These are phyloP conservation scores for Sporisorium sorghi DNA, from an alignment of 1,284 basidiomycete species.

Conservation along the genomic window DNA sequence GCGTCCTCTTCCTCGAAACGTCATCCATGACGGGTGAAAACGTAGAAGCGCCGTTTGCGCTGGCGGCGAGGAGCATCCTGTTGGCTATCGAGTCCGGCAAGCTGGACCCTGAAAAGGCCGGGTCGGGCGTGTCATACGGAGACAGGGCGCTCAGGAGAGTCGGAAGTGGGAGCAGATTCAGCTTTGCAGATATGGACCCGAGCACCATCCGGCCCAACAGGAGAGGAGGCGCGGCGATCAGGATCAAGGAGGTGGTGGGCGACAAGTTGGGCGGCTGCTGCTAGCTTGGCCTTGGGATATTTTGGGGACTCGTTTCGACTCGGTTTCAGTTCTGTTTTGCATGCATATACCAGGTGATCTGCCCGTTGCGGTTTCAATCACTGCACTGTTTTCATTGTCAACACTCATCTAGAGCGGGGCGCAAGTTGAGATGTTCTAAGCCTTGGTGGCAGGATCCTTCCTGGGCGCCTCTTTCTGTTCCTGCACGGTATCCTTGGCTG, in stretches of 20 bases:
- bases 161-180: constrained; percentile 50
- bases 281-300: not conserved
- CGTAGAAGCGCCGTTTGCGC: constrained; percentile 89
- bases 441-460: constrained; percentile 14
- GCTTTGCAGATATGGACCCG: constrained; percentile 54
- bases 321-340: constrained; percentile 4
- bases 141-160: constrained; percentile 78
- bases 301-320: not conserved
- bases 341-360: constrained; percentile 34
- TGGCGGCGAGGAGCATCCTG: constrained; percentile 88
- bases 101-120: constrained; percentile 90
- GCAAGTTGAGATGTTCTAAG: not conserved
- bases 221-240: constrained; percentile 23
- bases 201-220: constrained; percentile 24
- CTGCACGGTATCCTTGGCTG: constrained; percentile 4
- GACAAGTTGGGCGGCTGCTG: constrained; percentile 51
- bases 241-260: constrained; percentile 46
- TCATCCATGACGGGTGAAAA: constrained; percentile 93
- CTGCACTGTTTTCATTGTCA: not conserved
- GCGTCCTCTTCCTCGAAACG: constrained; percentile 81
- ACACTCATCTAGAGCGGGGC: not conserved
- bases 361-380: constrained; percentile 14
- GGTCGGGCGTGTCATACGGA: constrained; percentile 94
- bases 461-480: constrained; percentile 15
- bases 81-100: constrained; percentile 91